Evolutionary conservation across 352 stramenopile species (phyloP), one percentile per base, ranked within the genome.

Genomic region (Globisporangium cystogenes): DNA sequence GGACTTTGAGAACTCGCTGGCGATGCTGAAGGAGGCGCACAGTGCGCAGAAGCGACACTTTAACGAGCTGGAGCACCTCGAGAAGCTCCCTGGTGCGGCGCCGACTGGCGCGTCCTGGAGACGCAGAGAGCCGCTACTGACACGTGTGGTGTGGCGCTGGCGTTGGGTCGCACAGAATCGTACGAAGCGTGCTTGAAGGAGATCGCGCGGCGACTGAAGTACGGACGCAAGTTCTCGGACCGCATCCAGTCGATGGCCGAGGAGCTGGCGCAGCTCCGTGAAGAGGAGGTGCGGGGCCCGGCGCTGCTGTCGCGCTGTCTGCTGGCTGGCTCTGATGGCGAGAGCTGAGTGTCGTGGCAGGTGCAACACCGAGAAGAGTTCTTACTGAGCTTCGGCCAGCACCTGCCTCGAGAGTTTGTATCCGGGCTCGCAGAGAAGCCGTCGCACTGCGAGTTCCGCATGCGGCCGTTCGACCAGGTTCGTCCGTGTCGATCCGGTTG

Each of bases 1-100:
- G n/a, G 85, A 93, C 62, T 95, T 95, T 70, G 85, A 93, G 48
- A 88, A 87, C 51, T 90, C 79, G n/a, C 39, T 95, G 37, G 67
- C 71, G 7, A 84, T 93, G 51, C 85, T 95, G 45, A 82, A 76
- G 35, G 85, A 93, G 43, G 85, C 82, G 16, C 49, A 91, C 49
- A 49, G 57, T 27, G 78, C 69, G 3, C 85, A 95, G 54, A 93
- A 93, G 64, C 82, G 80, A 36, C 81, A 95, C 53, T 95, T 95
- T 48, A 74, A 85, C 48, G 85, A 95, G 51, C 69, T 95, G 2
- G 79, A 95, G 44, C 85, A 95, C 61, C 58, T 95, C 11, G 75
- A 87, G 11, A 90, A 89, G 48, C 63, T 93, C 33, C 82, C 82
- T 52, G 76, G 76, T 86, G 74, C 53, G 33, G 23, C 37, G 10